Evolutionary conservation across 768 basidiomycete genomes (phyloP).

Genomic region (Chalciporus piperatus): DNA sequence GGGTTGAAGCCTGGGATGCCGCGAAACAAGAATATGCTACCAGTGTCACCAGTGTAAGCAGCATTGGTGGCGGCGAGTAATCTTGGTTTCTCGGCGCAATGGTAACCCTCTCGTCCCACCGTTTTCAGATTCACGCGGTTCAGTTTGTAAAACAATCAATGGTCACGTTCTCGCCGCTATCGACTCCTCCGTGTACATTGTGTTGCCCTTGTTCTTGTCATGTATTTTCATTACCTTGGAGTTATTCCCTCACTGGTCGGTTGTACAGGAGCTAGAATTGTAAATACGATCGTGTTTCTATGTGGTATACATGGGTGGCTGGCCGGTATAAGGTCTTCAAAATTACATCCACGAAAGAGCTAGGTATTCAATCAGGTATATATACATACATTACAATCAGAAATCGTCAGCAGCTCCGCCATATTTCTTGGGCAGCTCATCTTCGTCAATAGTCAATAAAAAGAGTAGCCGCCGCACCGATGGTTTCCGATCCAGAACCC

Average conservation of each 20-base stretch:
- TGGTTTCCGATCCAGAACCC: constrained; percentile 56
- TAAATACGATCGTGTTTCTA: not conserved
- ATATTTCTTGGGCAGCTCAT: constrained; percentile 65
- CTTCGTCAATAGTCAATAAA: constrained; percentile 51
- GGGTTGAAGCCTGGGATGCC: constrained; percentile 42
- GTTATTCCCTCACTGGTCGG: not conserved
- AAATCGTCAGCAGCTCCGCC: constrained; percentile 65
- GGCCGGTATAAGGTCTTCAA: no score
- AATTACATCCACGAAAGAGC: not conserved
- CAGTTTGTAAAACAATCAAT: not conserved
- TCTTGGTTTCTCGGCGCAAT: not conserved
- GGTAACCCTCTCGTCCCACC: not conserved
- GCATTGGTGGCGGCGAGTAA: constrained; percentile 25
- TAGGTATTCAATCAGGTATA: not conserved
- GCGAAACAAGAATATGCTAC: constrained; percentile 44
- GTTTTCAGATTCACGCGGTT: not conserved
- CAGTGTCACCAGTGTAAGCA: constrained; percentile 38
- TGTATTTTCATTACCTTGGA: not conserved
- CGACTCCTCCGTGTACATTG: not conserved
- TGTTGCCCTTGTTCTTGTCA: not conserved
- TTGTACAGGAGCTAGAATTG: not conserved
- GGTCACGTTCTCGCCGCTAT: not conserved
- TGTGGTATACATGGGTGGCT: not conserved
- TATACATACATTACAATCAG: no score
- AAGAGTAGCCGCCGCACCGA: constrained; percentile 61